Base-by-base conservation (phyloP, 495 filamentous ascomycete genomes). In the Saxispiralis lemnorum region DNA sequence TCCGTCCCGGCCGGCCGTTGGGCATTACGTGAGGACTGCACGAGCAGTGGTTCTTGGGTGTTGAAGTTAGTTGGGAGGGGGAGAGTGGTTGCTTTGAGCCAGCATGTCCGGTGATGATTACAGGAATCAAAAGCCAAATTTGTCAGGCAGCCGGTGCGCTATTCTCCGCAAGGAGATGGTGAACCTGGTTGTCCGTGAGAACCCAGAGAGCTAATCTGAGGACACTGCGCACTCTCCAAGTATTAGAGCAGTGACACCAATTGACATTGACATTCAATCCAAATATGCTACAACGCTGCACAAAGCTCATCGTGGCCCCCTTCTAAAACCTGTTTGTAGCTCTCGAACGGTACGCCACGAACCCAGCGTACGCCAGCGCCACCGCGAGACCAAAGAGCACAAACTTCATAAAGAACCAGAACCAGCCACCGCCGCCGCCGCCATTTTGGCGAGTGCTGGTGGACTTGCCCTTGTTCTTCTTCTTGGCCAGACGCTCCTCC, bases 391-490 rank as follows among this genome's bases (percentile, higher is more conserved):
- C 60, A 61, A 95, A 81, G 41, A 94, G 44, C 18, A 94, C 50
- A 37, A 77, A 63, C 74, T 93, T 93, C 56, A 89, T 67, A 40
- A 95, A 71, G 68, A 92, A 93, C 88, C 92, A 92, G 30, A 65
- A 67, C 88, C 88, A 96, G 65, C 85, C 75, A 6, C 84, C 73
- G 17, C 67, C 39, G 42, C 33, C 35, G 47, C 51, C 16, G 20
- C 34, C 17, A 28, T n/a, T n/a, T n/a, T n/a, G n/a, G n/a, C 24
- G 24, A 28, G 31, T n/a, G 7, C 14, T 44, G 21, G 24, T 43
- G 28, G 14, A 45, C 52, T 34, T 21, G 31, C 43, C 48, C 46
- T 58, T 43, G 45, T 54, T 46, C 57, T 59, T 52, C 51, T 51
- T 53, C 56, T 59, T 44, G 16, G 60, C 61, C 19, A 62, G 61